These are phyloP conservation scores for Radiomyces spectabilis DNA, from an alignment of 192 early-diverging fungal species.

Conservation along the genomic window DNA sequence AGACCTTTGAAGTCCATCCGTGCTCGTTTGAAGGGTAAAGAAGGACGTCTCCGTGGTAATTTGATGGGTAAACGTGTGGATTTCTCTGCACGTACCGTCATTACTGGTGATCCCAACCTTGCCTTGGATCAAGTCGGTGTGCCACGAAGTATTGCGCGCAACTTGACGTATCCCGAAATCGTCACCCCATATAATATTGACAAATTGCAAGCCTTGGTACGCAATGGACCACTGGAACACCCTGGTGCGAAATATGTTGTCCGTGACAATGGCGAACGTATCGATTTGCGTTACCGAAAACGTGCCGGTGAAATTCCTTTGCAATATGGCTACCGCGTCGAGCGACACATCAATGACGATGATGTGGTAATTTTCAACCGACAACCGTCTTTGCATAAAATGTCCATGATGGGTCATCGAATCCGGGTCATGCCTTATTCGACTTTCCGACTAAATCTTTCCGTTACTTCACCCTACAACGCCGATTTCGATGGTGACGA, in stretches of 20 bases:
- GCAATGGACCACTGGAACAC: slow-evolving; percentile 87
- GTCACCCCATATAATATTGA: slow-evolving; percentile 97
- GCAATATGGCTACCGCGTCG: slow-evolving; percentile 88
- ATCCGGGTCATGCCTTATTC: slow-evolving; percentile 98
- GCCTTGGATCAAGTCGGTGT: slow-evolving; percentile 98
- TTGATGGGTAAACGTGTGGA: slow-evolving; percentile 99
- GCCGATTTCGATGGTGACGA: slow-evolving; percentile 99
- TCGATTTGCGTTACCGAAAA: slow-evolving; percentile 85
- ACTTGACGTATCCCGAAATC: slow-evolving; percentile 93
- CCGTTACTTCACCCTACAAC: slow-evolving; percentile 96
- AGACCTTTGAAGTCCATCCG: slow-evolving; percentile 93
- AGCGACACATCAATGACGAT: slow-evolving; percentile 90
- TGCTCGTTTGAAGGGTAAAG: slow-evolving; percentile 96
- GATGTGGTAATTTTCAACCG: slow-evolving; percentile 99
- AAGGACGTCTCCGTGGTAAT: slow-evolving; percentile 97
- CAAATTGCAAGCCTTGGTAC: slow-evolving; percentile 76
- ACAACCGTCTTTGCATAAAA: slow-evolving; percentile 97
- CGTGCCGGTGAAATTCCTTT: slow-evolving; percentile 76
- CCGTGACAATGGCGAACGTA: slow-evolving; percentile 87
- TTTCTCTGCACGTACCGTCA: slow-evolving; percentile 98
- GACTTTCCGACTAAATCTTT: slow-evolving; percentile 95
- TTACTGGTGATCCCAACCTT: slow-evolving; percentile 97
- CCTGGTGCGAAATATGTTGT: slow-evolving; percentile 98
- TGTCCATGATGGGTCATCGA: slow-evolving; percentile 99
- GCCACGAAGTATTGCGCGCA: slow-evolving; percentile 93